Evolutionary conservation across 768 basidiomycete genomes (phyloP).

Genomic region (Kondoa malvinella): DNA sequence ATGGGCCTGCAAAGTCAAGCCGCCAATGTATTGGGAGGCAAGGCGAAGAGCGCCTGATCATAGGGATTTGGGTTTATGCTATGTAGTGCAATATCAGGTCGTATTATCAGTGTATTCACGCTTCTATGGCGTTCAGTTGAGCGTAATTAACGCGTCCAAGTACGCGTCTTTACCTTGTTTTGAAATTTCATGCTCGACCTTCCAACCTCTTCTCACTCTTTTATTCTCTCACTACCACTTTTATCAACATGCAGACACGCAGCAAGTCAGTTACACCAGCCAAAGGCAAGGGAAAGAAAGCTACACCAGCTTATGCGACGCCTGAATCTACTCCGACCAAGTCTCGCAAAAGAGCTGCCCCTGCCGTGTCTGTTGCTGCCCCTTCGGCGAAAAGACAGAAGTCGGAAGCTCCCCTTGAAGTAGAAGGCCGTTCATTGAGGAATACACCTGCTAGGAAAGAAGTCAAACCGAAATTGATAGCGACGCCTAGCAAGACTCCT

Average conservation of each 20-base stretch:
- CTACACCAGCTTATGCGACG: too few species aligned
- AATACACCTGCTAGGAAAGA: neutral
- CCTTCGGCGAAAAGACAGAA: neutral
- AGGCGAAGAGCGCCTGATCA: conserved; percentile 10
- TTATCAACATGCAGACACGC: neutral
- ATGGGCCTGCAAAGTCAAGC: conserved; percentile 26
- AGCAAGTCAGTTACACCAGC: neutral
- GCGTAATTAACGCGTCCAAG: neutral
- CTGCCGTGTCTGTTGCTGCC: neutral
- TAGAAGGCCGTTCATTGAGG: neutral
- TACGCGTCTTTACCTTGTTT: too few species aligned
- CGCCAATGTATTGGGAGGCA: conserved; percentile 22
- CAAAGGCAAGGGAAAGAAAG: neutral
- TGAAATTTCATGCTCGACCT: too few species aligned
- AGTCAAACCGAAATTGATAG: neutral
- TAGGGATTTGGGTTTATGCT: neutral
- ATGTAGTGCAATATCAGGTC: neutral
- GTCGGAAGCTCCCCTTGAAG: neutral
- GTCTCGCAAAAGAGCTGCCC: neutral
- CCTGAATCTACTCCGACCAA: too few species aligned
- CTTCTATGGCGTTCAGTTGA: too few species aligned
- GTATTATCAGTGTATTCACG: neutral
- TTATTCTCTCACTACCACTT: neutral
- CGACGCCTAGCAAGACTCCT: neutral
- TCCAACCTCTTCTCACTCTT: neutral